Evolutionary conservation across 768 basidiomycete genomes (phyloP), one percentile per base, ranked within the genome.

Genomic region (Trametes sanguinea): DNA sequence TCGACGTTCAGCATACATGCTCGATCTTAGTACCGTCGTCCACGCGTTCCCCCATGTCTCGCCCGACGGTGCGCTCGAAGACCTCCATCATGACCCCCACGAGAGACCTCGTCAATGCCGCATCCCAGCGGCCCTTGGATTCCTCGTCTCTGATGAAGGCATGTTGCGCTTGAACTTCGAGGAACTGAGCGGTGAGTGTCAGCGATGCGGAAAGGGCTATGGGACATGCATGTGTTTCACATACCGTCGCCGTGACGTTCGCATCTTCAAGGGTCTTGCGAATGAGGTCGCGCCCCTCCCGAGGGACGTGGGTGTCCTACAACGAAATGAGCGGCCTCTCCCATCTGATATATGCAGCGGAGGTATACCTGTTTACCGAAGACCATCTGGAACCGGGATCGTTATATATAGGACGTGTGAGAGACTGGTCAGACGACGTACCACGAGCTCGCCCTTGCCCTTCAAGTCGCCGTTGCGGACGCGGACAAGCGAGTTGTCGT

Each of bases 91-190:
- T 90, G 74, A 89, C 91, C 1, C 77, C 76, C 72, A 95, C 95
- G 35, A 94, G 72, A 22, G 87, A 88, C 52, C 84, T 81, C 0
- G 92, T 94, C 54, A 98, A 77, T 0, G 95, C 95, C 7, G 94
- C 94, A 69, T 98, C 96, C 94, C 94, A 98, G 56, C 96, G 84
- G 2, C 94, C 95, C 73, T 97, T 98, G 33, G 90, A 92, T 6
- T 84, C 82, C 68, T 95, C 93, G 72, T 96, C 95, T 5, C 95
- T 87, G 63, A 98, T 89, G 75, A 98, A 98, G 3, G 96, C 96
- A 67, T 98, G 95, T 69, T 98, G 95, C 0, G 95, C 96, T 73
- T 97, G 94, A 13, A 98, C 94, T 73, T 98, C 96, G 61, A 97
- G 76, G 73, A 95, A 95, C 91, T 95, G 71, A 57, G 39, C 7